Base-by-base conservation (phyloP, 225 moss, liverwort and hornwort species). In the Pseudisothecium myosuroides region DNA sequence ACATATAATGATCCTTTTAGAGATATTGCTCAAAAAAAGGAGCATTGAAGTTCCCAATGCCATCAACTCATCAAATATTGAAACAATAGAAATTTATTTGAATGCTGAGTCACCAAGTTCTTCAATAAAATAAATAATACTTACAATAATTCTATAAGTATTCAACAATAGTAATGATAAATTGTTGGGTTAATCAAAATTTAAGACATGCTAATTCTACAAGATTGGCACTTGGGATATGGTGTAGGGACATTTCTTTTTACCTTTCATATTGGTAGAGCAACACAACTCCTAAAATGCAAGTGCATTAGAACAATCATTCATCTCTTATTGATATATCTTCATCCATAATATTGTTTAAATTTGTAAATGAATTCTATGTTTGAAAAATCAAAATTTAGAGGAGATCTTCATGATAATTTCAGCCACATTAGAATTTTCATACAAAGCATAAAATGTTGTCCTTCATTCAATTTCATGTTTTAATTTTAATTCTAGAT, bases 121-220 rank as follows among this genome's bases (percentile, higher is more conserved):
- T n/a, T 68, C n/a, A 68, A n/a, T n/a, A n/a, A 13, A n/a, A n/a
- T n/a, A 0, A n/a, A n/a, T 0, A 5, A 12, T 68, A 13, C 7
- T n/a, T 22, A 37, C 21, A 68, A 68, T 22, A 37, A 8, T 41
- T 41, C 4, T n/a, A 22, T 4, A 17, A 19, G 7, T 55, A 55
- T 2, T 55, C 19, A 19, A 55, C 19, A 55, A 19, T 4, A 18
- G 1, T 36, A 19, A 66, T 19, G 19, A 36, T 36, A 18, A 66
- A 11, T 19, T 66, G 0, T 11, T 65, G 8, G 9, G 5, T 18
- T 65, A 10, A 0, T 18, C 5, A 34, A 18, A 18, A 18, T 5
- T 15, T 7, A 63, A 14, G 24, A 14, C 7, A 24, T 26, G 5
- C 14, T 0, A 71, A 41, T 15, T 26, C 15, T 71, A 15, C 5